These are phyloP conservation scores for Exserohilum rostratum DNA, from an alignment of 2,329 filamentous ascomycete species.

Conservation along the genomic window DNA sequence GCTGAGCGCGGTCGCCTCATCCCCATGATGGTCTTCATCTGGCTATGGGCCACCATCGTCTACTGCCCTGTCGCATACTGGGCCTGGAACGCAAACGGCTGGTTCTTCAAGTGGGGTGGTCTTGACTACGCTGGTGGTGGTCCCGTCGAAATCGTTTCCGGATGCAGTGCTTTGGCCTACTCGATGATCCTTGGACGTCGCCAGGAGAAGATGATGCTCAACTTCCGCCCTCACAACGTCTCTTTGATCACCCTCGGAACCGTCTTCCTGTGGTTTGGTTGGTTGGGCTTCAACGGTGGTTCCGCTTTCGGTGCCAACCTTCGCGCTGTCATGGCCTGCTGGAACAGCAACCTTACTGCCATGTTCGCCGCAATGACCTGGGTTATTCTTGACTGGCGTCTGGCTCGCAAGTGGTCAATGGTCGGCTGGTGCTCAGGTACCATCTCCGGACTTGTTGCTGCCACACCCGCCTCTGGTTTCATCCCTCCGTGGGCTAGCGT, in stretches of 20 bases:
- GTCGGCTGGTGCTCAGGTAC: slow-evolving; percentile 91
- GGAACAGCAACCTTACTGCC: slow-evolving; percentile 94
- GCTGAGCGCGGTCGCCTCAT: slow-evolving; percentile 93
- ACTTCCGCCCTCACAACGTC: slow-evolving; percentile 99
- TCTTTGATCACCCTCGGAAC: slow-evolving; percentile 96
- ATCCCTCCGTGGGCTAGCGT: slow-evolving; percentile 71
- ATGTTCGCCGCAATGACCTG: slow-evolving; percentile 92
- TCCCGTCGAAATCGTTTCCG: slow-evolving; percentile 95
- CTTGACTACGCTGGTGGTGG: slow-evolving; percentile 96
- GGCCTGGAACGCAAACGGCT: slow-evolving; percentile 95
- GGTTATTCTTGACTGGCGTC: slow-evolving; percentile 93
- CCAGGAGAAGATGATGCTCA: slow-evolving; percentile 99
- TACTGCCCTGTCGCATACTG: slow-evolving; percentile 97
- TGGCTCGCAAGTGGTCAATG: slow-evolving; percentile 93
- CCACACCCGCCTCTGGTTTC: slow-evolving; percentile 82
- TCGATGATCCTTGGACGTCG: slow-evolving; percentile 93
- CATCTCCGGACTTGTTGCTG: slow-evolving; percentile 85
- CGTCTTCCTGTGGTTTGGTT: slow-evolving; percentile 96
- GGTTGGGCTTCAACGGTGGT: slow-evolving; percentile 98
- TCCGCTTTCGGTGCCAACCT: slow-evolving; percentile 93
- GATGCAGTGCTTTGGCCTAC: slow-evolving; percentile 91
- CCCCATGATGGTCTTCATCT: slow-evolving; percentile 92
- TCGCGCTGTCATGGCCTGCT: slow-evolving; percentile 93
- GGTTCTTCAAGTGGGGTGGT: slow-evolving; percentile 88
- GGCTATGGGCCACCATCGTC: slow-evolving; percentile 95